A percentile compares a stretch with the other conserved stretches of the same genome.
Evolutionary conservation across 2,329 filamentous ascomycete species (phyloP).

Genomic region (Botrytis porri): DNA sequence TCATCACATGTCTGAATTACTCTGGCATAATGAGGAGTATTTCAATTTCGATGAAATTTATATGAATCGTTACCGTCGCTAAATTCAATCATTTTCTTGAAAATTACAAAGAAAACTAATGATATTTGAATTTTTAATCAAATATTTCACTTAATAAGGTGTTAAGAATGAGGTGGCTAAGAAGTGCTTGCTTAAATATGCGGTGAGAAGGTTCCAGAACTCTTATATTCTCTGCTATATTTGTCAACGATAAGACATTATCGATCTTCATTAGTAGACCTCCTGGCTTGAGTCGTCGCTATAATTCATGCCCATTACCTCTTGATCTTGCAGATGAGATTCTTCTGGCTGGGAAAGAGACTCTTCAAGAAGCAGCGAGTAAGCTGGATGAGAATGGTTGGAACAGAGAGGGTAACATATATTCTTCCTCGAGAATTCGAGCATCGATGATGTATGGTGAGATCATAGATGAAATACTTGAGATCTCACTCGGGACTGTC

Average conservation of each 20-base stretch:
- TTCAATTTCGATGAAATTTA: too few species aligned
- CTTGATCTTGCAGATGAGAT: constrained; percentile 53
- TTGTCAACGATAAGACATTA: not conserved
- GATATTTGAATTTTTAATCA: too few species aligned
- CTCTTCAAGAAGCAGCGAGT: constrained; percentile 41
- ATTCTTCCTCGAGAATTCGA: constrained; percentile 46
- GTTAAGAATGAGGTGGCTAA: too few species aligned
- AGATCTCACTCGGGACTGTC: constrained; percentile 45
- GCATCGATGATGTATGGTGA: constrained; percentile 47
- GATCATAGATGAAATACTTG: constrained; percentile 57
- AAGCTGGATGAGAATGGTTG: constrained; percentile 51
- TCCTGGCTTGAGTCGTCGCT: constrained; percentile 33
- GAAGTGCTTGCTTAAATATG: too few species aligned
- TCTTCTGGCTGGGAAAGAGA: constrained; percentile 43
- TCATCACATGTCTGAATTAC: too few species aligned
- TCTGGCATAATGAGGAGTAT: too few species aligned
- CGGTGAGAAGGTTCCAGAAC: too few species aligned
- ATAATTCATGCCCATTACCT: constrained; percentile 52
- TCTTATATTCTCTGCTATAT: not conserved
- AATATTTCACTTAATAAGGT: too few species aligned
- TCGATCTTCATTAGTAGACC: not conserved
- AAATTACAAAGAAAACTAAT: too few species aligned
- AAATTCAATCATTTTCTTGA: too few species aligned
- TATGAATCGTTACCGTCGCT: too few species aligned
- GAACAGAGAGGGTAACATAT: constrained; percentile 46